Conservation (phyloP, 202 grass and related monocot species). For the Dendrocalamus latiflorus region DNA sequence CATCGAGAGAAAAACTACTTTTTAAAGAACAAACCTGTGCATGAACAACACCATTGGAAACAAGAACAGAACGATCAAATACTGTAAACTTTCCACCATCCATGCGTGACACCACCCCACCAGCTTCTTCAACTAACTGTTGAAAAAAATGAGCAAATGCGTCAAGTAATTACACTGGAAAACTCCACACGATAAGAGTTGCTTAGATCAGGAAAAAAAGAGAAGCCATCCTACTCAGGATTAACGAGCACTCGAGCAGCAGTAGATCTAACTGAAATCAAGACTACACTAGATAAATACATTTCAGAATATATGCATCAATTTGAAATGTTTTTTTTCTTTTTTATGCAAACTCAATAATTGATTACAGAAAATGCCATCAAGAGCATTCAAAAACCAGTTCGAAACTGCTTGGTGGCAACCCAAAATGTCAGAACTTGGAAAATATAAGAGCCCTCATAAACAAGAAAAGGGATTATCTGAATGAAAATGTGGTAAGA, state of each 20-base stretch:
- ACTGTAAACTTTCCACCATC: too few relatives aligned
- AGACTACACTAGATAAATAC: not conserved
- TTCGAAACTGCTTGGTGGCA: not conserved
- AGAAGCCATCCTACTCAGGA: not conserved
- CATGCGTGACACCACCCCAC: constrained; percentile 70
- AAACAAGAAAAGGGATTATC: too few relatives aligned
- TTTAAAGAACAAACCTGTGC: constrained; percentile 50
- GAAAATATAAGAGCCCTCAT: not conserved
- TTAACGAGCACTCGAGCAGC: not conserved
- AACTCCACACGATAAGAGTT: too few relatives aligned
- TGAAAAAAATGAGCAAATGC: not conserved
- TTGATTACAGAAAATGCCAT: not conserved
- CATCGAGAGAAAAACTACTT: not conserved
- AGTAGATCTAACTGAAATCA: not conserved
- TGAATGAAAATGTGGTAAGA: not conserved
- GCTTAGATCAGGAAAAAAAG: not conserved
- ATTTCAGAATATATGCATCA: not conserved
- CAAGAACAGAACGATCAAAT: constrained; percentile 93
- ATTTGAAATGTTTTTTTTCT: not conserved
- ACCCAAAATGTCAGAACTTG: not conserved
- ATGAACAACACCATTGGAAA: constrained; percentile 74
- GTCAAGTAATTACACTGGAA: constrained; percentile 20
- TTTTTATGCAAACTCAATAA: not conserved
- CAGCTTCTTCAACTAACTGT: constrained; percentile 96
- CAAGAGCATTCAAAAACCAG: not conserved